phyloP scores from a whole-genome alignment of 495 filamentous ascomycete species.

The Hyaloscypha hepaticicola region DNA sequence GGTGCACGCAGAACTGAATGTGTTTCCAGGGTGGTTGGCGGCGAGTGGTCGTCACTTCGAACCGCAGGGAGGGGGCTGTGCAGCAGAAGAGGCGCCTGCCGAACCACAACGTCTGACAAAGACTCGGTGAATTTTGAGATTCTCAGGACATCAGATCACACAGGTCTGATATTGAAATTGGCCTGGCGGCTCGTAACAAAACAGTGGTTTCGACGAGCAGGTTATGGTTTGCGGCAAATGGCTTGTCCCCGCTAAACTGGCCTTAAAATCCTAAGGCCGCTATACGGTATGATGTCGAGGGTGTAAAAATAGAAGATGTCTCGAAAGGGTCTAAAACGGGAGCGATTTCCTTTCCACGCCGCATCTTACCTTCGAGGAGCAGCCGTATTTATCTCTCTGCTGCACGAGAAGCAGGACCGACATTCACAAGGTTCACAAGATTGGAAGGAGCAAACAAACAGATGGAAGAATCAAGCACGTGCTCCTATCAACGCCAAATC shows the following conservation, averaged over 20 bases:
- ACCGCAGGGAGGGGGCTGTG: constrained; percentile 28
- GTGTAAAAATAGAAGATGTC: not conserved
- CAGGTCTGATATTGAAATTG: constrained; percentile 2
- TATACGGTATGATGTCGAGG: not conserved
- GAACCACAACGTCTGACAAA: constrained; percentile 23
- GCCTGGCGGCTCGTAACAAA: constrained; percentile 7
- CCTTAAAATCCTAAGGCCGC: not conserved
- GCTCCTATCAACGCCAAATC: constrained; percentile 16
- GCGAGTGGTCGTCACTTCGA: constrained; percentile 23
- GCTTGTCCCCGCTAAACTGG: constrained; percentile 11
- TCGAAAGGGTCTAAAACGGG: constrained; percentile 7
- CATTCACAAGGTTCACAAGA: not conserved
- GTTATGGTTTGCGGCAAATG: constrained; percentile 7
- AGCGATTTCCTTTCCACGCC: not conserved
- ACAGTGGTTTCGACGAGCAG: constrained; percentile 1
- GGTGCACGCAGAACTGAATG: constrained; percentile 10
- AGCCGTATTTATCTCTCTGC: not conserved
- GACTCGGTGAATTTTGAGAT: constrained; percentile 13
- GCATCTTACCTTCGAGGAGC: not conserved
- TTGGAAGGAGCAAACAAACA: not conserved
- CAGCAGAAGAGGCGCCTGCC: constrained; percentile 16
- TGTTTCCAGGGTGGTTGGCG: constrained; percentile 13
- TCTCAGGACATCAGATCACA: constrained; percentile 15
- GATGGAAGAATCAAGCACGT: constrained; percentile 11
- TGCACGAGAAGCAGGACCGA: not conserved